Conservation (phyloP, 192 early-diverging fungal genomes). For the Gorgonomyces haynaldii region DNA sequence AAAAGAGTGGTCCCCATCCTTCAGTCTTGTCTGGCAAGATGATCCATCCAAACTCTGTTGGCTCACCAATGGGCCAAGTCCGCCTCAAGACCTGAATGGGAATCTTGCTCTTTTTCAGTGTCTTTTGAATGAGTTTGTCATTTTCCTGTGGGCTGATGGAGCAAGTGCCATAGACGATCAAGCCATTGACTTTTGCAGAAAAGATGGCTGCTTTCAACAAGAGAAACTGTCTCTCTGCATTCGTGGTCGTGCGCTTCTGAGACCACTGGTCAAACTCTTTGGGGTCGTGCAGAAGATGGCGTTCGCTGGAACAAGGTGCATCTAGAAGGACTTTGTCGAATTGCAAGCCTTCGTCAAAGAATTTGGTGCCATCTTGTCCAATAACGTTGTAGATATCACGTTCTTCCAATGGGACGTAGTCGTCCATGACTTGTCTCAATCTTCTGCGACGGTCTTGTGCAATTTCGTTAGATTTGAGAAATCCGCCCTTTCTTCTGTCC, state of each 20-base stretch:
- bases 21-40: constrained; percentile 35
- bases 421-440: constrained; percentile 27
- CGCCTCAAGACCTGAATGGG: constrained; percentile 10
- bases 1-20: constrained; percentile 46
- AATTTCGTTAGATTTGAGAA: constrained; percentile 30
- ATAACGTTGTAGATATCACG: background rate
- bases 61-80: constrained; percentile 31
- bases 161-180: constrained; percentile 41
- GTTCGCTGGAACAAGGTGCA: constrained; percentile 42
- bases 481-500: constrained; percentile 17
- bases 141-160: constrained; percentile 37
- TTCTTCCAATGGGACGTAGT: constrained; percentile 24
- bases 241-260: background rate
- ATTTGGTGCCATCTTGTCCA: constrained; percentile 5
- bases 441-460: constrained; percentile 26
- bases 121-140: constrained; percentile 31
- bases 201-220: constrained; percentile 26
- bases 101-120: constrained; percentile 24
- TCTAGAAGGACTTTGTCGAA: constrained; percentile 39
- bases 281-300: constrained; percentile 38
- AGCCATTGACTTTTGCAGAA: constrained; percentile 20
- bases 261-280: constrained; percentile 19
- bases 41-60: constrained; percentile 40
- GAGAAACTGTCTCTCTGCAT: constrained; percentile 19
- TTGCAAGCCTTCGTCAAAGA: constrained; percentile 7